Percentiles rank a stretch among this genome's conserved stretches.
Evolutionary conservation across 306 rosid species (phyloP).

Genomic region (Begonia loranthoides): DNA sequence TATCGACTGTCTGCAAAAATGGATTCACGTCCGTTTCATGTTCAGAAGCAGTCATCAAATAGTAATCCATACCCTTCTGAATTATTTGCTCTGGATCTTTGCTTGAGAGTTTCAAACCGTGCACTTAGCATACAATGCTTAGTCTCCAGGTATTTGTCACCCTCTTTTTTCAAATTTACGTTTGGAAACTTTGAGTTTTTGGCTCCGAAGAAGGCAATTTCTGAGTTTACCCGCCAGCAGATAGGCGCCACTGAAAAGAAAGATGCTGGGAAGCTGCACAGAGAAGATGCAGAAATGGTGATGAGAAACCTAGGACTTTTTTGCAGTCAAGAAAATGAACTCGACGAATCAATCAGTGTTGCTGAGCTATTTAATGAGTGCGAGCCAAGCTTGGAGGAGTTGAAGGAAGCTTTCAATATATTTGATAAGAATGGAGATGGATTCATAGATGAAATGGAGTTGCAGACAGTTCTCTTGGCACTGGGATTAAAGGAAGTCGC

Average conservation of each 20-base stretch:
- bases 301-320: constrained; percentile 37
- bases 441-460: constrained; percentile 58
- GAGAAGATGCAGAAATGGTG: constrained; percentile 36
- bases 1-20: too few species aligned
- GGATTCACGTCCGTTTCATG: too few species aligned
- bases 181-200: constrained; percentile 8
- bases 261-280: constrained; percentile 23
- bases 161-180: not conserved
- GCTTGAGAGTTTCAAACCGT: too few species aligned
- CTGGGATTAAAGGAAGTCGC: constrained; percentile 45
- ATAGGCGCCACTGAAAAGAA: constrained; percentile 6
- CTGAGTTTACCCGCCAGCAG: constrained; percentile 12
- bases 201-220: constrained; percentile 9
- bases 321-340: constrained; percentile 43
- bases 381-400: constrained; percentile 65
- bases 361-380: constrained; percentile 54
- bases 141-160: too few species aligned
- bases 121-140: too few species aligned
- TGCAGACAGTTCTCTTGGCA: constrained; percentile 40
- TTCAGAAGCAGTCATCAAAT: too few species aligned
- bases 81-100: too few species aligned
- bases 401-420: constrained; percentile 70
- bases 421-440: constrained; percentile 70
- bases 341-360: constrained; percentile 18
- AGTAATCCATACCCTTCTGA: too few species aligned